Evolutionary conservation across 768 basidiomycete species (phyloP).

Genomic region (Mycena kentingensis): DNA sequence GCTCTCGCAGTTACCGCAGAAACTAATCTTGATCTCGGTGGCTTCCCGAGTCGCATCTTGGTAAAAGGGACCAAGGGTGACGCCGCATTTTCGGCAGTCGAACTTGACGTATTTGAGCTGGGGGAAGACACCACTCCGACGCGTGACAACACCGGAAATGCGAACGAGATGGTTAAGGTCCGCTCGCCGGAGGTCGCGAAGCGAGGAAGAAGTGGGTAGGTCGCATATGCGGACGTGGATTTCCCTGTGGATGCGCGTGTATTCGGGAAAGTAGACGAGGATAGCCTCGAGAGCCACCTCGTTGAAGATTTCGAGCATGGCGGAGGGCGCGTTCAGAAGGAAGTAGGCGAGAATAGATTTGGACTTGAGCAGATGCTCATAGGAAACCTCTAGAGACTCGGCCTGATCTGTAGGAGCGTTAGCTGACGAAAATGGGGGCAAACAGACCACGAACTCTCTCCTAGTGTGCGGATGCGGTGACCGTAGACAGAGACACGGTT

Average conservation of each 20-base stretch:
- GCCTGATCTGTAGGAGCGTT: conserved; percentile 71
- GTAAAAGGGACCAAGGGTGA: conserved; percentile 95
- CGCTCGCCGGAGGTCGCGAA: conserved; percentile 89
- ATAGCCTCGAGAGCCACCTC: conserved; percentile 93
- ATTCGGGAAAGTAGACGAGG: conserved; percentile 92
- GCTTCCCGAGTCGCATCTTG: conserved; percentile 76
- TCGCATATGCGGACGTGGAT: conserved; percentile 97
- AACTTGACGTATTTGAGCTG: conserved; percentile 99
- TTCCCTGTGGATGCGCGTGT: conserved; percentile 96
- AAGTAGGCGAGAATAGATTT: conserved; percentile 98
- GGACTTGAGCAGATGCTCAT: conserved; percentile 88
- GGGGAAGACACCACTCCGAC: conserved; percentile 96
- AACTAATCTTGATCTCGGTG: conserved; percentile 91
- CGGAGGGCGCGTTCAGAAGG: conserved; percentile 89
- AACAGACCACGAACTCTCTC: conserved; percentile 86
- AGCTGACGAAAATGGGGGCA: conserved; percentile 2
- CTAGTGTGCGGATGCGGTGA: conserved; percentile 87
- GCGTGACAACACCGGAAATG: conserved; percentile 93
- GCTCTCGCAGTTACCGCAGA: conserved; percentile 91
- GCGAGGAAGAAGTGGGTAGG: conserved; percentile 83
- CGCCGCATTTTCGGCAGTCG: conserved; percentile 92
- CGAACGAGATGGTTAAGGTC: conserved; percentile 96
- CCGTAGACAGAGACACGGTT: conserved; percentile 92
- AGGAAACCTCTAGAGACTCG: conserved; percentile 96
- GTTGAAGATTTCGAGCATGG: conserved; percentile 94